Conservation (phyloP, 192 early-diverging fungal species). For the Chytriomyces confervae region DNA sequence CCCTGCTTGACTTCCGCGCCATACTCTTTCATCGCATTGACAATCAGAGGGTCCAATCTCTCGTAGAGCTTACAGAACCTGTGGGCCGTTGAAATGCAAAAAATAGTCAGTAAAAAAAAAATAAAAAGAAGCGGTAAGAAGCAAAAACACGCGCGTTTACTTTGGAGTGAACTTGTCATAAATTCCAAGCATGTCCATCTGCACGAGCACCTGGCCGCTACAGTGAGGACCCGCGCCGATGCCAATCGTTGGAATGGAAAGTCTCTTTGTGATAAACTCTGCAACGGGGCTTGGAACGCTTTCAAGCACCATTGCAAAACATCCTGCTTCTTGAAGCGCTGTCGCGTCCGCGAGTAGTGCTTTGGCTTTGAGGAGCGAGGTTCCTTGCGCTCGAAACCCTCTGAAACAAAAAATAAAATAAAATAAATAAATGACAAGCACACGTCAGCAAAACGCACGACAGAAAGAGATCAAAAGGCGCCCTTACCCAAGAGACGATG, state of each 20-base stretch:
- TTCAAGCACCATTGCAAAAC: constrained; percentile 90
- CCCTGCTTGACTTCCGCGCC: constrained; percentile 76
- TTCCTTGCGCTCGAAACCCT: constrained; percentile 33
- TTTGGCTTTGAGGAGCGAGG: constrained; percentile 20
- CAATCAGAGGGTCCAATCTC: constrained; percentile 74
- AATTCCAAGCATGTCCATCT: constrained; percentile 87
- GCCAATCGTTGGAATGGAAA: constrained; percentile 92
- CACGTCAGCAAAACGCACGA: neutral
- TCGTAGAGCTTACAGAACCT: constrained; percentile 92
- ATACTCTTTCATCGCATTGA: constrained; percentile 74
- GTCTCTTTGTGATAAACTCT: constrained; percentile 74
- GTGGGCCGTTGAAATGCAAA: neutral
- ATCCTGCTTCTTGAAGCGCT: constrained; percentile 89
- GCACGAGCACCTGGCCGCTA: constrained; percentile 95
- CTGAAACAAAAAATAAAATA: constrained; percentile 5
- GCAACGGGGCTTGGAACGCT: constrained; percentile 92
- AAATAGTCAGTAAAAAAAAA: neutral
- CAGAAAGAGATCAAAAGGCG: neutral
- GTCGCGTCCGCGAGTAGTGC: constrained; percentile 83
- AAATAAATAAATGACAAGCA: neutral
- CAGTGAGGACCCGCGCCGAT: constrained; percentile 90
- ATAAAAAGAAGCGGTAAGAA: no score
- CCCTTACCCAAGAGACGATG: constrained; percentile 70
- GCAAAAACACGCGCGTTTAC: constrained; percentile 43
- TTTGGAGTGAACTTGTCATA: constrained; percentile 92